Evolutionary conservation across 176 grass and related monocot species (phyloP).

Genomic region (Musa troglodytarum): DNA sequence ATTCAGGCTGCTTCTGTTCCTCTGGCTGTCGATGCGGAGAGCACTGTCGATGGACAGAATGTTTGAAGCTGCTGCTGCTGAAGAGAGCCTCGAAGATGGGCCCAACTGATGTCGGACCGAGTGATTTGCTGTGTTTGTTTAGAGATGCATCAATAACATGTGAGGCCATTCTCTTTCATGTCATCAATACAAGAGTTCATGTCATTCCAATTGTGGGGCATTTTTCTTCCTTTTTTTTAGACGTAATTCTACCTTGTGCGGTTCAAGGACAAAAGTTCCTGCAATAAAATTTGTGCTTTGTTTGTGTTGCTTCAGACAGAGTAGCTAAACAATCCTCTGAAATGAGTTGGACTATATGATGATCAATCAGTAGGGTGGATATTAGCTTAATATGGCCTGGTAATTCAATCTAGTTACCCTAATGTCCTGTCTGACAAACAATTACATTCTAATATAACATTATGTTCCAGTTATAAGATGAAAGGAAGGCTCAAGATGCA

Average conservation of each 20-base stretch:
- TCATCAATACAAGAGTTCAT: no score
- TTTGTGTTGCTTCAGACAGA: not conserved
- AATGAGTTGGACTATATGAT: no score
- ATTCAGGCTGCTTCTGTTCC: slow-evolving; percentile 45
- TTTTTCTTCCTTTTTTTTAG: not conserved
- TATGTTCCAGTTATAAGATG: no score
- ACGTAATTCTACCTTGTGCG: not conserved
- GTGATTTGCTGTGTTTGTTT: not conserved
- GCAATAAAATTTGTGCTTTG: not conserved
- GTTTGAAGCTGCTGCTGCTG: no score
- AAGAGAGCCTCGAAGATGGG: no score
- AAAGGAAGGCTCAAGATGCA: no score
- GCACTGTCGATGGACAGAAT: not conserved
- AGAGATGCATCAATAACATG: not conserved
- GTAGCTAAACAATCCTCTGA: no score
- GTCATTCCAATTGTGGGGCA: not conserved
- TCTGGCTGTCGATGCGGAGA: slow-evolving; percentile 34
- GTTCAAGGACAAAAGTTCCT: not conserved
- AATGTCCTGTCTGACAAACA: no score
- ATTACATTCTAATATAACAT: no score
- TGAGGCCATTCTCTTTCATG: not conserved
- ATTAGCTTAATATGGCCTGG: no score
- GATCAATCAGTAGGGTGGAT: no score
- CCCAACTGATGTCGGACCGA: not conserved
- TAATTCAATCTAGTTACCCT: no score